Base-by-base conservation (phyloP, 768 basidiomycete species). In the Stropharia rugosoannulata region DNA sequence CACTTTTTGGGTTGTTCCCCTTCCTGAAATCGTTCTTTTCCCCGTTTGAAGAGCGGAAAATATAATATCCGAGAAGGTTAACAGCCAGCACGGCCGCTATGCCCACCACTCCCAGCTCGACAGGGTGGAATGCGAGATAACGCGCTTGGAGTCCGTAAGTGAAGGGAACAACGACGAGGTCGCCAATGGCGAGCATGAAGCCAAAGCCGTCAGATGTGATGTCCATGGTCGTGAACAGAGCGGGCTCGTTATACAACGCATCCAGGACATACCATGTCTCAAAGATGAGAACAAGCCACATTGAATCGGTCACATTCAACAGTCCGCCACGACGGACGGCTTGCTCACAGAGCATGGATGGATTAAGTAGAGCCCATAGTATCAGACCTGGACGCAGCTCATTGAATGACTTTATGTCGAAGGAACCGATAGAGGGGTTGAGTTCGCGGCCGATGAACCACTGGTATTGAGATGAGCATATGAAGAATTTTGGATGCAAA, bases 131-230 rank as follows among this genome's bases (percentile, higher is more conserved):
- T 15, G 87, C 96, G 58, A 99, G 86, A 72, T 91, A 99, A 48
- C 95, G 89, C 1, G 95, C 92, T 74, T 98, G 95, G 12, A 98
- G 84, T 25, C 86, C 86, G 73, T 98, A 99, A 13, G 85, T 87
- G 72, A 98, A 96, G 9, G 96, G 96, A 10, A 99, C 92, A 90
- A 93, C 97, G n/a, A 85, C 73, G 29, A 98, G 82, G 66, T 98
- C 94, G 40, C 97, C 96, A 45, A 96, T 82, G 4, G 93, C 74
- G 25, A 99, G 87, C 97, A 99, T 99, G 80, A 95, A 98, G 6
- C 97, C 97, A 64, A 98, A 98, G 9, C 97, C 97, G 64, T 99
- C 97, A 10, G 90, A 91, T 3, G 89, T 95, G 66, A 99, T 95
- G 66, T 99, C 97, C 92, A 99, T 99, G 3, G 90, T 93, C 1